Conservation (phyloP, 352 stramenopile genomes). For the Pseudoperonospora humuli region DNA sequence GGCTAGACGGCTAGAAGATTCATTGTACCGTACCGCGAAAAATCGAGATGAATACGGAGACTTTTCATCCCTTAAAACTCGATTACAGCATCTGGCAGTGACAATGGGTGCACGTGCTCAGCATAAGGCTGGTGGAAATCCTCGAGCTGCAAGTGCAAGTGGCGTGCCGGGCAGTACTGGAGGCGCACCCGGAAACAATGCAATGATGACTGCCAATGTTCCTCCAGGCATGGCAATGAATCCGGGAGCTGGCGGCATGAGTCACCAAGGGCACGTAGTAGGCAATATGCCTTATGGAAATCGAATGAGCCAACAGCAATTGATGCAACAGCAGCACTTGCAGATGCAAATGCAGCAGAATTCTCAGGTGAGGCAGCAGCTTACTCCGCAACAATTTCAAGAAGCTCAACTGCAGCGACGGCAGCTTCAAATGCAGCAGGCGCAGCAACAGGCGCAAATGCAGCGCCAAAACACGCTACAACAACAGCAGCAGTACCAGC, state of each 20-base stretch:
- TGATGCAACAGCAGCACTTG: conserved; percentile 67
- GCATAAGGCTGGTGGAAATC: conserved; percentile 58
- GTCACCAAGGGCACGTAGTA: conserved; percentile 48
- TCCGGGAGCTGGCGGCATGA: conserved; percentile 41
- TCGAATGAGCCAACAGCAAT: conserved; percentile 76
- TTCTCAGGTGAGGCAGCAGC: conserved; percentile 70
- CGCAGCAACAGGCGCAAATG: conserved; percentile 51
- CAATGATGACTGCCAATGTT: conserved; percentile 40
- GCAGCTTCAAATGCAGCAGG: conserved; percentile 56
- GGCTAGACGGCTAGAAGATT: conserved; percentile 96
- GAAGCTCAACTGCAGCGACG: conserved; percentile 63
- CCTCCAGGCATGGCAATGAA: conserved; percentile 48
- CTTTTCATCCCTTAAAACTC: conserved; percentile 92
- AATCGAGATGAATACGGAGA: conserved; percentile 95
- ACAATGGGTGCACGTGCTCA: conserved; percentile 81
- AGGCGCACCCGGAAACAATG: conserved; percentile 20
- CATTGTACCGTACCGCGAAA: conserved; percentile 91
- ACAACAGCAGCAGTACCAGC: conserved; percentile 50
- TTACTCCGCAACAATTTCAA: conserved; percentile 74
- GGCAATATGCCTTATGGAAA: conserved; percentile 67
- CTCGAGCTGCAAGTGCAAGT: conserved; percentile 30
- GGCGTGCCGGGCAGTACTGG: conserved; percentile 20
- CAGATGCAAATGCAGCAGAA: conserved; percentile 82
- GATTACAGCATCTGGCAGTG: conserved; percentile 93
- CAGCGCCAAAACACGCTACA: conserved; percentile 50